Evolutionary conservation across 352 stramenopile genomes (phyloP).

Genomic region (Globisporangium recalcitrans): DNA sequence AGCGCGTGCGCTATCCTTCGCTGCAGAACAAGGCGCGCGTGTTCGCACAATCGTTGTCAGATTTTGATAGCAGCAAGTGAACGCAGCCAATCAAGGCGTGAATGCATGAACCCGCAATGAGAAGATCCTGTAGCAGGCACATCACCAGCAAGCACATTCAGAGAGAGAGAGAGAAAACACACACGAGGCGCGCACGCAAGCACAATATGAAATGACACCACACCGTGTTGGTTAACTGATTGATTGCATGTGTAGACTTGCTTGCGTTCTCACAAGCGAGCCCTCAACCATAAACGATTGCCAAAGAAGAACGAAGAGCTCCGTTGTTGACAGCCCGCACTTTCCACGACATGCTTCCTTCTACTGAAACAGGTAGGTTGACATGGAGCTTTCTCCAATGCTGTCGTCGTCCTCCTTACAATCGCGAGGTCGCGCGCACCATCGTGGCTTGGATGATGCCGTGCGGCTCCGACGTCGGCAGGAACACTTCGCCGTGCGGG

Average conservation of each 20-base stretch:
- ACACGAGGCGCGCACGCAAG: neutral
- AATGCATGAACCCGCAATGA: neutral
- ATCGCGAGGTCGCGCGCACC: slow-evolving; percentile 47
- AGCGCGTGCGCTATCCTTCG: slow-evolving; percentile 26
- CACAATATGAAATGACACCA: neutral
- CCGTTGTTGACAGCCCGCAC: neutral
- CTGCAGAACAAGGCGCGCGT: slow-evolving; percentile 44
- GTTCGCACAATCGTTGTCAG: slow-evolving; percentile 33
- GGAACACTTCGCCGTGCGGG: slow-evolving; percentile 85
- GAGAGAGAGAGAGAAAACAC: neutral
- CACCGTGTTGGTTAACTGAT: slow-evolving; percentile 1
- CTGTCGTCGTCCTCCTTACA: slow-evolving; percentile 23
- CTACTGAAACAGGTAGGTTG: neutral
- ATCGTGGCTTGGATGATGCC: slow-evolving; percentile 86
- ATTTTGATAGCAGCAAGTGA: slow-evolving; percentile 31
- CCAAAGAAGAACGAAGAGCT: slow-evolving; percentile 4
- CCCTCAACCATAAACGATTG: slow-evolving; percentile 4
- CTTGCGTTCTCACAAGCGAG: neutral
- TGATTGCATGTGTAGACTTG: slow-evolving; percentile 5
- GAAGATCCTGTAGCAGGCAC: neutral
- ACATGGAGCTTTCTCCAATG: neutral
- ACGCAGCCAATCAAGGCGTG: neutral
- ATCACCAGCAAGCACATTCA: slow-evolving; percentile 1
- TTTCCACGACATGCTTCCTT: neutral
- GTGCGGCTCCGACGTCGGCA: slow-evolving; percentile 81